These are phyloP conservation scores for Cutaneotrichosporon sp. DNA, from an alignment of 1,284 basidiomycete species.

Conservation along the genomic window DNA sequence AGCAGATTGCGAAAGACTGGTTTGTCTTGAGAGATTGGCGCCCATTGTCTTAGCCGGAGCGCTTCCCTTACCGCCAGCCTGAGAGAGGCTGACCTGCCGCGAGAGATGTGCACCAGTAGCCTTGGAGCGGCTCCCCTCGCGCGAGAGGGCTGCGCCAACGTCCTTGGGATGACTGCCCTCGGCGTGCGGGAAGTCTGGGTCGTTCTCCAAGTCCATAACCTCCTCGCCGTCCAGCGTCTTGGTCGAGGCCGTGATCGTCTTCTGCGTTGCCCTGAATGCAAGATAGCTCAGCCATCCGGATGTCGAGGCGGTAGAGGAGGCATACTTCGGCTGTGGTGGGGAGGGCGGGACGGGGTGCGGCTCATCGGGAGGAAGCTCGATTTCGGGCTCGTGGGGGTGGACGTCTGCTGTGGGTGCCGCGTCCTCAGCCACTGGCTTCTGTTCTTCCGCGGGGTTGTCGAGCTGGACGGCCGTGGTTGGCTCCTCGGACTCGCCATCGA, in stretches of 20 bases:
- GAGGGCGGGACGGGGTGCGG: background rate
- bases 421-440: constrained; percentile 14
- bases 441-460: constrained; percentile 20
- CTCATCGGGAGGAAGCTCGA: background rate
- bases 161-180: constrained; percentile 5
- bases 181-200: constrained; percentile 44
- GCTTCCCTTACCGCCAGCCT: background rate
- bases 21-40: background rate
- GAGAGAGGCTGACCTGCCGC: background rate
- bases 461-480: constrained; percentile 14
- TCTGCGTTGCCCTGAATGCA: constrained; percentile 43
- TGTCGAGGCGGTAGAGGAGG: constrained; percentile 27
- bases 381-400: background rate
- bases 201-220: constrained; percentile 48
- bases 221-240: constrained; percentile 31
- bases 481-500: background rate
- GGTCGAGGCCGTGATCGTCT: constrained; percentile 35
- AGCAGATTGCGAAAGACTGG: background rate
- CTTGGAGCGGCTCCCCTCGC: background rate
- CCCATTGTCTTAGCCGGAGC: background rate
- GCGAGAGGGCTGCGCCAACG: background rate
- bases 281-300: constrained; percentile 50
- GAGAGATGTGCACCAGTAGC: background rate
- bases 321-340: constrained; percentile 9
- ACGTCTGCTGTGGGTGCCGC: background rate